Conservation (phyloP, 371 early-diverging fungal species). For the Apophysomyces ossiformis region DNA sequence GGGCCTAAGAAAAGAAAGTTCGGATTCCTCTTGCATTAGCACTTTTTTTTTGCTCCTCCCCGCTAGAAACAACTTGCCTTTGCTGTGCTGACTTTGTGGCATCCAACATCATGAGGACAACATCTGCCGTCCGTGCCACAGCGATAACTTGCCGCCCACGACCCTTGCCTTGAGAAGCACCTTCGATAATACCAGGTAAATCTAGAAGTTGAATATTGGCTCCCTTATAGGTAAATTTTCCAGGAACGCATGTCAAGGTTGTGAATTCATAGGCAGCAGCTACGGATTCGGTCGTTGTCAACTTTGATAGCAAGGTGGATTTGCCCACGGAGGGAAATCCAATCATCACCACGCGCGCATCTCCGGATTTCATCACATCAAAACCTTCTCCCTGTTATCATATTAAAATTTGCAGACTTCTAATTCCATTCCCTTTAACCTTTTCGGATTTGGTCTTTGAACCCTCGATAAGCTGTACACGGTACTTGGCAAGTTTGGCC, state of each 20-base stretch:
- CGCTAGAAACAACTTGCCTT: slow-evolving; percentile 47
- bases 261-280: slow-evolving; percentile 99
- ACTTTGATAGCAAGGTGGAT: slow-evolving; percentile 93
- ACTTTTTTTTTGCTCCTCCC: neutral
- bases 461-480: slow-evolving; percentile 91
- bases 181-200: slow-evolving; percentile 91
- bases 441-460: slow-evolving; percentile 87
- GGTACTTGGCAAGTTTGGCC: slow-evolving; percentile 94
- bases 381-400: slow-evolving; percentile 87
- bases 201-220: slow-evolving; percentile 96
- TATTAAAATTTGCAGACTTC: slow-evolving; percentile 6
- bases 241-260: slow-evolving; percentile 98
- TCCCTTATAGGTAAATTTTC: slow-evolving; percentile 97
- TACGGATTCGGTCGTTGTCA: slow-evolving; percentile 95
- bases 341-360: slow-evolving; percentile 98
- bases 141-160: slow-evolving; percentile 97
- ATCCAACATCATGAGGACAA: slow-evolving; percentile 98
- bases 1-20: slow-evolving; percentile 48
- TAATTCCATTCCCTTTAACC: slow-evolving; percentile 38
- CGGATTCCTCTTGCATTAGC: neutral
- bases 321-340: slow-evolving; percentile 99
- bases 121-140: slow-evolving; percentile 97
- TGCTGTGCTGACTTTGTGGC: slow-evolving; percentile 92
- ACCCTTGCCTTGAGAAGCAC: slow-evolving; percentile 97
- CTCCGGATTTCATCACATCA: slow-evolving; percentile 98